These are phyloP conservation scores for Coemansia sp. DNA, from an alignment of 192 early-diverging fungal genomes.

Conservation along the genomic window DNA sequence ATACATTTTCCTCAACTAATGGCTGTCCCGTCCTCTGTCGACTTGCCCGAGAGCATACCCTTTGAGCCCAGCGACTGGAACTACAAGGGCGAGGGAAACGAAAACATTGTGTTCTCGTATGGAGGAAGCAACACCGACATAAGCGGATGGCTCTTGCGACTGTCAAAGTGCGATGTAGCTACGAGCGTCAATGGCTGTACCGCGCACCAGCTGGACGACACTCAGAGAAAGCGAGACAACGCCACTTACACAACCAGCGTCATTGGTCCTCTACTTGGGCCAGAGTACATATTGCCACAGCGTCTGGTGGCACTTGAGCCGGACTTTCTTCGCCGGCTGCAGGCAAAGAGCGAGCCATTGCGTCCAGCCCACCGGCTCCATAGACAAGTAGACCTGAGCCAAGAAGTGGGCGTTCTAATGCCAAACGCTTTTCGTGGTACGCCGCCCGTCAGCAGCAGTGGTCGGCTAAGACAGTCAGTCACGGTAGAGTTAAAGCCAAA, in stretches of 20 bases:
- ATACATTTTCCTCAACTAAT: neutral
- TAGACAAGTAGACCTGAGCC: slow-evolving; percentile 52
- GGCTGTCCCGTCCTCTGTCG: slow-evolving; percentile 4
- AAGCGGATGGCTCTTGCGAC: slow-evolving; percentile 32
- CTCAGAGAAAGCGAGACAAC: neutral
- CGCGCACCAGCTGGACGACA: slow-evolving; percentile 19
- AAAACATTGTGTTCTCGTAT: slow-evolving; percentile 67
- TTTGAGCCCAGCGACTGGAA: slow-evolving; percentile 57
- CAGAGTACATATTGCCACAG: slow-evolving; percentile 55
- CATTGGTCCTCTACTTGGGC: slow-evolving; percentile 55
- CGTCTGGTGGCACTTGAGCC: slow-evolving; percentile 11
- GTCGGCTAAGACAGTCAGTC: slow-evolving; percentile 15
- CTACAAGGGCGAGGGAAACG: slow-evolving; percentile 78
- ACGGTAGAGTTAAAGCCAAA: slow-evolving; percentile 72
- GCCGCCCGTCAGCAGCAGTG: neutral
- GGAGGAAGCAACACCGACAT: slow-evolving; percentile 43
- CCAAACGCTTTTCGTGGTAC: slow-evolving; percentile 51
- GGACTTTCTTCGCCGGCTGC: slow-evolving; percentile 50
- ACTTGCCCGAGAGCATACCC: neutral
- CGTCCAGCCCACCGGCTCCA: slow-evolving; percentile 56
- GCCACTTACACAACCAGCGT: slow-evolving; percentile 40
- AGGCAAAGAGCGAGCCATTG: slow-evolving; percentile 16
- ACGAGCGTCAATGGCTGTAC: slow-evolving; percentile 18
- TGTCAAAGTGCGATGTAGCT: slow-evolving; percentile 23
- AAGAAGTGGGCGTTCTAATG: slow-evolving; percentile 51